These are phyloP conservation scores for Wallacemonas collosoma DNA, from an alignment of 208 protist species.

Conservation along the genomic window DNA sequence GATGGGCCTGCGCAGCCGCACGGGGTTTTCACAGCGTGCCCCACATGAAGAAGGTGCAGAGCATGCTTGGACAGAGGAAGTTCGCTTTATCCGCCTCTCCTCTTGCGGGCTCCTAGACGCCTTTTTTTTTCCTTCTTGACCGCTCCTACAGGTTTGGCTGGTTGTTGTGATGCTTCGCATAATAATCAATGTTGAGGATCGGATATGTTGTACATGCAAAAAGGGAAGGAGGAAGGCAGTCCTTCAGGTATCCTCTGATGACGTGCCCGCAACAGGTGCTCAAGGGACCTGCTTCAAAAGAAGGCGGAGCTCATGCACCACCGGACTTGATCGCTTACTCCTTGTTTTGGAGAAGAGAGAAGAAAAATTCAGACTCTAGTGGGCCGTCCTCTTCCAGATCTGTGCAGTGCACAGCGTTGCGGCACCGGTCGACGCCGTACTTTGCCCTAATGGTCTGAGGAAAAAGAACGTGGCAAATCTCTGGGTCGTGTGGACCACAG, in stretches of 20 bases:
- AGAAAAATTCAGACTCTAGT: slow-evolving; percentile 95
- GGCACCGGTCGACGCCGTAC: slow-evolving; percentile 86
- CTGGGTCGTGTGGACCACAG: slow-evolving; percentile 91
- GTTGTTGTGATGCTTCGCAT: neutral
- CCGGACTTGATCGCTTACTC: neutral
- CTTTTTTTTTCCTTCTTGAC: too few species aligned
- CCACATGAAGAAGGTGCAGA: too few species aligned
- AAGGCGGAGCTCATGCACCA: too few species aligned
- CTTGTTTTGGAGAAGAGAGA: slow-evolving; percentile 88
- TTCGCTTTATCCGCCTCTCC: too few species aligned
- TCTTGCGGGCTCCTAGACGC: too few species aligned
- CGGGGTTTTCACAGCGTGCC: too few species aligned
- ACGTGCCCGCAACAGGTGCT: neutral
- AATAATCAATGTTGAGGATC: neutral
- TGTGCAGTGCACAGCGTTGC: slow-evolving; percentile 96
- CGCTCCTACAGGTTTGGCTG: neutral
- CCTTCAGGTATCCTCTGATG: too few species aligned
- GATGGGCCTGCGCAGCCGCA: too few species aligned
- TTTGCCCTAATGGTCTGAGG: slow-evolving; percentile 93
- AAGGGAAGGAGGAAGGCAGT: neutral
- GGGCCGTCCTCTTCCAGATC: slow-evolving; percentile 96
- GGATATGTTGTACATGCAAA: slow-evolving; percentile 18
- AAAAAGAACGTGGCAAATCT: slow-evolving; percentile 90
- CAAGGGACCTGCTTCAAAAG: neutral
- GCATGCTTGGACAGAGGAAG: too few species aligned